Percentiles rank a stretch among this genome's conserved stretches.
phyloP scores from a whole-genome alignment of 2,329 filamentous ascomycete species.

The Xylariaceae sp. region DNA sequence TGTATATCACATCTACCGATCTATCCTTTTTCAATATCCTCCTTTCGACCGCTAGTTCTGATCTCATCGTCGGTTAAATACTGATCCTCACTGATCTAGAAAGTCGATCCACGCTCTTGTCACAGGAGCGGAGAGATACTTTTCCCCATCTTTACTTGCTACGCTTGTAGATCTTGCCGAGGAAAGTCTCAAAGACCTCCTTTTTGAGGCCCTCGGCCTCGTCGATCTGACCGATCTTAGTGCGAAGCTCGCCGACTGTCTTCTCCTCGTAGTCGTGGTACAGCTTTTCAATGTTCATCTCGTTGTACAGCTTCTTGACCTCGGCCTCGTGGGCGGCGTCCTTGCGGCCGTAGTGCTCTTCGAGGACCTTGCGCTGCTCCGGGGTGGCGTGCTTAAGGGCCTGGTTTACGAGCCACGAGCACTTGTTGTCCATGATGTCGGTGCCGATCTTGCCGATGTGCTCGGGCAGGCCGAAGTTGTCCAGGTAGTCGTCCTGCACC shows the following conservation, averaged over 20 bases:
- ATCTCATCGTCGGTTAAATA: too few species aligned
- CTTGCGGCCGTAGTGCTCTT: slow-evolving; percentile 93
- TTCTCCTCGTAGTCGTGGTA: slow-evolving; percentile 91
- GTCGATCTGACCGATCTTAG: slow-evolving; percentile 74
- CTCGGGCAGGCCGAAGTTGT: slow-evolving; percentile 91
- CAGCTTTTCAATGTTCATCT: slow-evolving; percentile 75
- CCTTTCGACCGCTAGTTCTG: too few species aligned
- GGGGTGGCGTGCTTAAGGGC: slow-evolving; percentile 75
- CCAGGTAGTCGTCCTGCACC: slow-evolving; percentile 96
- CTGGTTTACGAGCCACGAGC: slow-evolving; percentile 96
- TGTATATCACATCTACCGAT: too few species aligned
- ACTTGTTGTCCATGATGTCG: slow-evolving; percentile 99
- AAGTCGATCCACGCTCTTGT: too few species aligned
- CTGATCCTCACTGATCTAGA: too few species aligned
- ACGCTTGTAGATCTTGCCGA: slow-evolving; percentile 97
- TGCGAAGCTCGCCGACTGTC: slow-evolving; percentile 70
- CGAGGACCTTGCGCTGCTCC: slow-evolving; percentile 82
- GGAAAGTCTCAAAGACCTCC: slow-evolving; percentile 81
- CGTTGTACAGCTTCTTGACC: slow-evolving; percentile 85
- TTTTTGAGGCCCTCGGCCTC: slow-evolving; percentile 88
- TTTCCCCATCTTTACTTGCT: slow-evolving; percentile 65
- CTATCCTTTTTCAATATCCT: too few species aligned
- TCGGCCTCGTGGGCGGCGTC: slow-evolving; percentile 75
- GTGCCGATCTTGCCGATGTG: slow-evolving; percentile 98
- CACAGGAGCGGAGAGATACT: too few species aligned